Evolutionary conservation across 2,329 filamentous ascomycete genomes (phyloP), one percentile per base, ranked within the genome.

Genomic region (Emmonsiellopsis sp.): DNA sequence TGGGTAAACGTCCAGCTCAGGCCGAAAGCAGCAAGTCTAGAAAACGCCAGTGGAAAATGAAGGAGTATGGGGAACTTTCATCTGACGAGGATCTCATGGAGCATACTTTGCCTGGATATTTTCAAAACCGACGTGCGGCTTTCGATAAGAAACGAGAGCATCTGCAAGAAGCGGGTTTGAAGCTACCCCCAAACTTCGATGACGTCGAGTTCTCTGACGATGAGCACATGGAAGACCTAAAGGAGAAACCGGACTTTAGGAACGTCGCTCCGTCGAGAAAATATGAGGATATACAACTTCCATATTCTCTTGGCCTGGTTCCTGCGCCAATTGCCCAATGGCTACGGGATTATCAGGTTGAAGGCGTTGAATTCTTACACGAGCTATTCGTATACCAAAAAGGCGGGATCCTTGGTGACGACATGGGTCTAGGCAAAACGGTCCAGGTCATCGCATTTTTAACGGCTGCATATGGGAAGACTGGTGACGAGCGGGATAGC

Each of bases 401-500:
- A 61, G 93, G 93, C 1, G 89, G 87, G 1, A 87, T 98, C 21
- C 77, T 98, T 0, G 91, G 92, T 2, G 93, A 98, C 65, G 93
- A 98, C 63, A 98, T 98, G 93, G 93, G 93, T 17, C 71, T 98
- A 34, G 93, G 93, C 0, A 98, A 98, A 70, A 98, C 93, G 0
- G 88, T 98, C 2, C 93, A 98, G 68, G 88, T 98, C 31, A 93
- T 90, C 54, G 87, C 91, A 0, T 97, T 98, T 59, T 74, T 98
- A 21, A 88, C 89, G 0, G 89, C 84, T 1, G 91, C 90, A 0
- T 98, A 95, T 66, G 93, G 93, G 6, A 98, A 98, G 71, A 94
- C 87, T 0, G 92, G 85, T 0, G 92, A 95, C 61, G 86, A 91
- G 66, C 77, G 89, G 49, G 93, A 98, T 62, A 75, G 73, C 3